These are phyloP conservation scores for Metschnikowia aberdeeniae DNA, from an alignment of 805 yeast species.

Conservation along the genomic window DNA sequence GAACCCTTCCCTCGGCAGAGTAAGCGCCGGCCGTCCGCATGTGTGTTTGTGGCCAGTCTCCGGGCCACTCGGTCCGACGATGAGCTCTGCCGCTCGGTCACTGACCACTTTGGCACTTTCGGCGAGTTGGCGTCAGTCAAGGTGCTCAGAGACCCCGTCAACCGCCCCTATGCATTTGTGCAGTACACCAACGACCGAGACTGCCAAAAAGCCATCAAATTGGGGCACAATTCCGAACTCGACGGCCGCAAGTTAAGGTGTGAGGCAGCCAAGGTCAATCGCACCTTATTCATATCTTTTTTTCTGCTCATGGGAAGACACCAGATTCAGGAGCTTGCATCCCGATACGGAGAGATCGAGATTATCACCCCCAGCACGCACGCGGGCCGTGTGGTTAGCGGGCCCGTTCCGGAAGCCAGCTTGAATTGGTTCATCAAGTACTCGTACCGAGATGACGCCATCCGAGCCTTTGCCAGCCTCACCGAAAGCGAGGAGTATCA, in stretches of 20 bases:
- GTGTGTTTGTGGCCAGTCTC: constrained; percentile 85
- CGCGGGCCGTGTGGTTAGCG: constrained; percentile 23
- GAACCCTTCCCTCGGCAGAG: not conserved
- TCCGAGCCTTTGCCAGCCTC: constrained; percentile 72
- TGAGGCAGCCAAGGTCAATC: constrained; percentile 87
- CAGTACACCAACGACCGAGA: constrained; percentile 72
- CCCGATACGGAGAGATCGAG: constrained; percentile 73
- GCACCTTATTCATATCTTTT: constrained; percentile 66
- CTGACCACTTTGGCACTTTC: constrained; percentile 63
- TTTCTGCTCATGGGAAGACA: constrained; percentile 20
- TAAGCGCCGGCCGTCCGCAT: constrained; percentile 58
- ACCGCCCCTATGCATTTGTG: constrained; percentile 89
- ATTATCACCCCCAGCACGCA: constrained; percentile 45
- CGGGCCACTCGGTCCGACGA: constrained; percentile 65
- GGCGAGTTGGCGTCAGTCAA: constrained; percentile 72
- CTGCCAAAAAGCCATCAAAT: constrained; percentile 60
- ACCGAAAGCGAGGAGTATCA: constrained; percentile 51
- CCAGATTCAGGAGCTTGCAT: constrained; percentile 38
- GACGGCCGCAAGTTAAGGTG: constrained; percentile 79
- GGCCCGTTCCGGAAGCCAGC: constrained; percentile 15
- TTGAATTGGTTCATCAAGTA: constrained; percentile 70
- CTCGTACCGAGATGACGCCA: constrained; percentile 83
- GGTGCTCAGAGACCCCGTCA: constrained; percentile 74
- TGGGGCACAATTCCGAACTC: constrained; percentile 64
- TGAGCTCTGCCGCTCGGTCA: constrained; percentile 64